Percentiles rank a stretch among this genome's conserved stretches.
These are phyloP conservation scores for Yamadazyma sp. DNA, from an alignment of 1,139 yeast genomes.

Conservation along the genomic window DNA sequence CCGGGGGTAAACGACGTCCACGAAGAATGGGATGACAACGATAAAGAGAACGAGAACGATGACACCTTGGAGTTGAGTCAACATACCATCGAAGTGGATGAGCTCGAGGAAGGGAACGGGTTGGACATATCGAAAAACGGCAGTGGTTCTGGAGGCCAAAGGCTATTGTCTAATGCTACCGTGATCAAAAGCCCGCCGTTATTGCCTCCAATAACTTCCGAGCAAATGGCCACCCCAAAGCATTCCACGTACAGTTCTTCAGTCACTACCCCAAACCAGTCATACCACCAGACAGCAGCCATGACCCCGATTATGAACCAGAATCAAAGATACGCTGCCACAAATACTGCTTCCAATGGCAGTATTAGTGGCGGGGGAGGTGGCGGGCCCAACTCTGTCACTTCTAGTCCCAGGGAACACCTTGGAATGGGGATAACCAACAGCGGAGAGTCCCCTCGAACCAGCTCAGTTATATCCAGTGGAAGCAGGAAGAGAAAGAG, in stretches of 20 bases:
- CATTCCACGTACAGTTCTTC: constrained; percentile 14
- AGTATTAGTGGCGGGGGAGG: constrained; percentile 9
- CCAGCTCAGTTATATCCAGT: constrained; percentile 8
- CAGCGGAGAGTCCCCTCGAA: constrained; percentile 14
- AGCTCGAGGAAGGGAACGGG: not conserved
- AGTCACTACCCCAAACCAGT: constrained; percentile 17
- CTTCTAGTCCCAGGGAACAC: constrained; percentile 27
- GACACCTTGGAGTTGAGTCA: constrained; percentile 11
- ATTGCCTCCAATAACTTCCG: constrained; percentile 10
- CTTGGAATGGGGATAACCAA: constrained; percentile 25
- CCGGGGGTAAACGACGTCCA: not conserved
- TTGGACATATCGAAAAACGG: not conserved
- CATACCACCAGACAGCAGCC: constrained; percentile 32
- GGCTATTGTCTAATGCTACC: constrained; percentile 20
- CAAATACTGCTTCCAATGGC: constrained; percentile 1
- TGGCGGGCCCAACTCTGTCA: constrained; percentile 16
- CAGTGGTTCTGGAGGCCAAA: constrained; percentile 1
- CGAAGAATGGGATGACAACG: not conserved
- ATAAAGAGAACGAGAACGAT: constrained; percentile 8
- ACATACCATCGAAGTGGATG: constrained; percentile 1
- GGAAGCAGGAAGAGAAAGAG: constrained; percentile 30
- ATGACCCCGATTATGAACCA: constrained; percentile 34
- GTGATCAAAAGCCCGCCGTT: constrained; percentile 28
- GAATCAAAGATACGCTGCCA: not conserved
- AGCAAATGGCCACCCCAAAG: constrained; percentile 13